Evolutionary conservation across 2,329 filamentous ascomycete genomes (phyloP).

Genomic region (Aspergillus costaricaensis): DNA sequence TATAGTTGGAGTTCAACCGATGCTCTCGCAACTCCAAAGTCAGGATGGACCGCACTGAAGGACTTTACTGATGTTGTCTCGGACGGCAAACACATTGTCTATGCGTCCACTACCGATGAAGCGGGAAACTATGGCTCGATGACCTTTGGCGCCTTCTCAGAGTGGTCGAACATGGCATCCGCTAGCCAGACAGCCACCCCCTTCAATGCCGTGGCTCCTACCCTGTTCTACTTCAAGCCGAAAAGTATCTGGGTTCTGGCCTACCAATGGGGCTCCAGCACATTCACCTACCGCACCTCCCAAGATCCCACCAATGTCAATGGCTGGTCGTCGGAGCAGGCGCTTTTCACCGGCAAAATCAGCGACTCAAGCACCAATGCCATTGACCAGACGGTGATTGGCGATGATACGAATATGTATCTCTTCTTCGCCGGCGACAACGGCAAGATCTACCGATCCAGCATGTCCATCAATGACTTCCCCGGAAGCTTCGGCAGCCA

Average conservation of each 20-base stretch:
- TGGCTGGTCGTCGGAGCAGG: conserved; percentile 50
- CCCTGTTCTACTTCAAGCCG: conserved; percentile 59
- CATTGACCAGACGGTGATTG: conserved; percentile 67
- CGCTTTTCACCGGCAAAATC: conserved; percentile 39
- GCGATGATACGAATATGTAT: conserved; percentile 63
- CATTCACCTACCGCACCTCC: conserved; percentile 58
- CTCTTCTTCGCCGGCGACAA: conserved; percentile 70
- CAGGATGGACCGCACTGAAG: too few species aligned
- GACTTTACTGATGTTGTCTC: too few species aligned
- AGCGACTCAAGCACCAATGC: conserved; percentile 44
- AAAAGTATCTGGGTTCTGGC: conserved; percentile 65
- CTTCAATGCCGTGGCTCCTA: too few species aligned
- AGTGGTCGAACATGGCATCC: too few species aligned
- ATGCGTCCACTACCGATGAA: too few species aligned
- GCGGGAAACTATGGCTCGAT: too few species aligned
- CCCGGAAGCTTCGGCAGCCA: conserved; percentile 60
- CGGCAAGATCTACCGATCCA: conserved; percentile 65
- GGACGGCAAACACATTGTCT: too few species aligned
- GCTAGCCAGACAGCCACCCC: too few species aligned
- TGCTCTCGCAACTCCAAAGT: too few species aligned
- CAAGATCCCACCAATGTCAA: conserved; percentile 55
- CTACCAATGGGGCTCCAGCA: conserved; percentile 62
- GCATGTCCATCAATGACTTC: conserved; percentile 65
- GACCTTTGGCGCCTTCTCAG: too few species aligned
- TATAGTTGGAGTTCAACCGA: too few species aligned